Percentiles rank a stretch among this genome's conserved stretches.
Evolutionary conservation across 2,329 filamentous ascomycete genomes (phyloP).

Genomic region (Talaromyces rugulosus): DNA sequence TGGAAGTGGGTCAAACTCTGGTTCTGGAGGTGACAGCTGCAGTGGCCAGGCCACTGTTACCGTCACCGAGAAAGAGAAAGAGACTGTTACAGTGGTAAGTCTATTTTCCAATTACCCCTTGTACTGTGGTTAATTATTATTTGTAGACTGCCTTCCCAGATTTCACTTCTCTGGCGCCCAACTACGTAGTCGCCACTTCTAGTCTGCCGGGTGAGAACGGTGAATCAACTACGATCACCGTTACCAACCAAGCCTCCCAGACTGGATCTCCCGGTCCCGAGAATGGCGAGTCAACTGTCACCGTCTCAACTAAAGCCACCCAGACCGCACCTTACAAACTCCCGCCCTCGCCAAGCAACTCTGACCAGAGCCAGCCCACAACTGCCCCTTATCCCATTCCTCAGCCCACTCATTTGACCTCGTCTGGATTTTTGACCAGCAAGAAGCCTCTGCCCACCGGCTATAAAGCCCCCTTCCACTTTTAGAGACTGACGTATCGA

Average conservation of each 20-base stretch:
- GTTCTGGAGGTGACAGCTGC: slow-evolving; percentile 3
- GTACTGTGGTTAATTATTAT: not conserved
- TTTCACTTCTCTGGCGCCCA: not conserved
- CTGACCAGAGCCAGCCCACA: slow-evolving; percentile 9
- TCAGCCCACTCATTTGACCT: slow-evolving; percentile 11
- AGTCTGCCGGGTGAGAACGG: not conserved
- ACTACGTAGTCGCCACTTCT: not conserved
- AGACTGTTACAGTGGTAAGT: slow-evolving; percentile 35
- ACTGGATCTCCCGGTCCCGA: not conserved
- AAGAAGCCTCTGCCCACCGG: slow-evolving; percentile 19
- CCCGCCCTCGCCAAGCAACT: slow-evolving; percentile 12
- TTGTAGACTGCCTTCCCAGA: slow-evolving; percentile 7
- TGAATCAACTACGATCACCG: not conserved
- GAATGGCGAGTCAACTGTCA: not conserved
- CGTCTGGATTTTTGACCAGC: slow-evolving; percentile 30
- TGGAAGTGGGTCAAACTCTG: slow-evolving; percentile 4
- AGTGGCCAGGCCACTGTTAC: slow-evolving; percentile 15
- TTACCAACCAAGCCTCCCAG: not conserved
- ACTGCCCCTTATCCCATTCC: slow-evolving; percentile 13
- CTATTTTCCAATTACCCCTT: not conserved
- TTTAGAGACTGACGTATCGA: not conserved
- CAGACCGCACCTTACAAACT: slow-evolving; percentile 4
- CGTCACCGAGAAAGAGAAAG: slow-evolving; percentile 32
- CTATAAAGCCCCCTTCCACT: slow-evolving; percentile 7
- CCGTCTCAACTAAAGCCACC: not conserved